Percentiles rank a stretch among this genome's conserved stretches.
These are phyloP conservation scores for Escovopsis weberi DNA, from an alignment of 2,329 filamentous ascomycete species.

Conservation along the genomic window DNA sequence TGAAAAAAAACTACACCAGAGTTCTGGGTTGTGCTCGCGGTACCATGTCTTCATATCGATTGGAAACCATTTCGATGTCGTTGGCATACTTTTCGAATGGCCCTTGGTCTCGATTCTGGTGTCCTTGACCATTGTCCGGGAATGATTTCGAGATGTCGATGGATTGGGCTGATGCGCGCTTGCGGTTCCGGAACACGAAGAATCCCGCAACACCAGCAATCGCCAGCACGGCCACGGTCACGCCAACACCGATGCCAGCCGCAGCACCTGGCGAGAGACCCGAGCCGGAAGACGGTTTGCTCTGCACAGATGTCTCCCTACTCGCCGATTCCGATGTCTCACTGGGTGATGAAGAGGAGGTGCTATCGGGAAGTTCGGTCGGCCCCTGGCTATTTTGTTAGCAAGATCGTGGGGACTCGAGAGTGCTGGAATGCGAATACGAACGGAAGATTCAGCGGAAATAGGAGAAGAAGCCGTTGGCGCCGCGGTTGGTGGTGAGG, in stretches of 20 bases:
- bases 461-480: slow-evolving; percentile 4
- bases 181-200: slow-evolving; percentile 20
- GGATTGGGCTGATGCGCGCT: slow-evolving; percentile 11
- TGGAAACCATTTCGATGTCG: slow-evolving; percentile 36
- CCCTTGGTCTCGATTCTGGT: slow-evolving; percentile 19
- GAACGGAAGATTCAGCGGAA: slow-evolving; percentile 1
- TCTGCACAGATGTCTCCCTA: slow-evolving; percentile 5
- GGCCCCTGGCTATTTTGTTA: neutral
- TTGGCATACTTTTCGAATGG: slow-evolving; percentile 21
- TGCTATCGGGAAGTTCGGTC: neutral
- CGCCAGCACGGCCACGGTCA: slow-evolving; percentile 26
- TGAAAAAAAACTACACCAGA: slow-evolving; percentile 18
- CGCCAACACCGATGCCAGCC: slow-evolving; percentile 34
- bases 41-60: slow-evolving; percentile 44
- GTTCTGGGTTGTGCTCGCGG: slow-evolving; percentile 34
- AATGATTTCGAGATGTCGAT: slow-evolving; percentile 38
- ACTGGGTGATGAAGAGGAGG: neutral
- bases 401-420: neutral
- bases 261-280: slow-evolving; percentile 30
- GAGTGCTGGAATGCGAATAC: neutral
- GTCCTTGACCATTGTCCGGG: slow-evolving; percentile 27
- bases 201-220: slow-evolving; percentile 24
- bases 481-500: slow-evolving; percentile 3
- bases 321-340: slow-evolving; percentile 1
- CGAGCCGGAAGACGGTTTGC: slow-evolving; percentile 1